Evolutionary conservation across 371 early-diverging fungal species (phyloP).

Genomic region (Actinomucor elegans): DNA sequence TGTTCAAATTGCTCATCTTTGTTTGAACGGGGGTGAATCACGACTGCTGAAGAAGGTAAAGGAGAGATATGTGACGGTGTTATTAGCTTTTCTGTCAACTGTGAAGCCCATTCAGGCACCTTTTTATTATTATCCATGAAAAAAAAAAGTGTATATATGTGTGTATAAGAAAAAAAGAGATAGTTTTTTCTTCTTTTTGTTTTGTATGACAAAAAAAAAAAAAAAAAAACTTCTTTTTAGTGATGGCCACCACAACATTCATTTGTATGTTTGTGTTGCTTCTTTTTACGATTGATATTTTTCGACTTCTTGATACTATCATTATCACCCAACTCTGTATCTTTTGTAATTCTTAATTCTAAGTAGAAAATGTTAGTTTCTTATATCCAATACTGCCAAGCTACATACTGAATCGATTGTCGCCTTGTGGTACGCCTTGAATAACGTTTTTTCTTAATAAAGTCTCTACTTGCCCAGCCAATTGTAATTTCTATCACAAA

Average conservation of each 20-base stretch:
- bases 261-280: slow-evolving; percentile 13
- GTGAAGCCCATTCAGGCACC: slow-evolving; percentile 16
- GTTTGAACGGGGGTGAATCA: slow-evolving; percentile 1
- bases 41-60: slow-evolving; percentile 1
- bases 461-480: slow-evolving; percentile 39
- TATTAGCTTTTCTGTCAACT: slow-evolving; percentile 20
- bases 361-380: not conserved
- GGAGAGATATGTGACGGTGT: not conserved
- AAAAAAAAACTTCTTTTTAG: slow-evolving; percentile 2
- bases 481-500: slow-evolving; percentile 32
- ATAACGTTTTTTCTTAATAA: slow-evolving; percentile 43
- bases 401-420: slow-evolving; percentile 34
- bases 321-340: slow-evolving; percentile 49
- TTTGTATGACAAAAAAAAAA: slow-evolving; percentile 6
- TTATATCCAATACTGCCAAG: too few relatives aligned
- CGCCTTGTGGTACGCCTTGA: slow-evolving; percentile 35
- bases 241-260: slow-evolving; percentile 25
- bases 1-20: slow-evolving; percentile 11
- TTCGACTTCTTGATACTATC: slow-evolving; percentile 44
- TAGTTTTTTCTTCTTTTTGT: not conserved
- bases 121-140: slow-evolving; percentile 1
- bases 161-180: slow-evolving; percentile 2
- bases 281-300: slow-evolving; percentile 37
- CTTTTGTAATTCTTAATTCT: slow-evolving; percentile 48
- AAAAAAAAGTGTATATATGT: slow-evolving; percentile 1